Conservation (phyloP, 805 yeast genomes). For the Grigorovia humatica region DNA sequence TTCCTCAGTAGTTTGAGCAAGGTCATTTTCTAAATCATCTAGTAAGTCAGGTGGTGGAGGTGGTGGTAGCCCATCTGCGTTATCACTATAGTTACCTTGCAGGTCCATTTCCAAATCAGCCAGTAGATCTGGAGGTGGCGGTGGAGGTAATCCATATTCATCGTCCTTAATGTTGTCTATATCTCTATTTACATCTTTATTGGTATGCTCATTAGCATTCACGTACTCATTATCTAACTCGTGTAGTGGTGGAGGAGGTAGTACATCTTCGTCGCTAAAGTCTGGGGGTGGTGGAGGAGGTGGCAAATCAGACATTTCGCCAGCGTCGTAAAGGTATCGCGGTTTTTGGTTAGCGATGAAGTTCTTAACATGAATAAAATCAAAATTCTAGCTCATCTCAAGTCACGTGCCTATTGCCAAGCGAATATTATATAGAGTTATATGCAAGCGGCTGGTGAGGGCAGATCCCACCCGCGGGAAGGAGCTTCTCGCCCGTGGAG, state of each 20-base stretch:
- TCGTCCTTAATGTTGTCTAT: neutral
- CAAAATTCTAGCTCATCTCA: neutral
- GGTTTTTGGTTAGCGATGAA: neutral
- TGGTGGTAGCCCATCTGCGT: slow-evolving; percentile 3
- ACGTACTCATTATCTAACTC: slow-evolving; percentile 2
- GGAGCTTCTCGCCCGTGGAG: too few relatives aligned
- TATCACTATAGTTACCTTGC: neutral
- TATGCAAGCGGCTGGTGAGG: neutral
- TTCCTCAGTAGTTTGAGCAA: neutral
- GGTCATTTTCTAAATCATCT: slow-evolving; percentile 1
- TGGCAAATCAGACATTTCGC: slow-evolving; percentile 12
- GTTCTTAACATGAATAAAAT: neutral
- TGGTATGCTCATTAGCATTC: neutral
- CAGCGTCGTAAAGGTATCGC: neutral
- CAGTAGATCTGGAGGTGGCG: slow-evolving; percentile 17
- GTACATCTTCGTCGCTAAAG: slow-evolving; percentile 14
- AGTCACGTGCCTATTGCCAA: neutral
- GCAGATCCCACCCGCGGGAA: neutral
- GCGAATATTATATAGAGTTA: neutral
- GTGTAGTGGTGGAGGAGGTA: slow-evolving; percentile 26
- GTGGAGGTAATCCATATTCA: slow-evolving; percentile 7
- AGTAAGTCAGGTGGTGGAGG: slow-evolving; percentile 20
- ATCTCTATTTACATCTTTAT: neutral
- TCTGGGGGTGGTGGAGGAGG: slow-evolving; percentile 30
- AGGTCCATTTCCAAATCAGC: neutral